phyloP scores from a whole-genome alignment of 2,329 filamentous ascomycete genomes.

The Gnomoniopsis smithogilvyi region DNA sequence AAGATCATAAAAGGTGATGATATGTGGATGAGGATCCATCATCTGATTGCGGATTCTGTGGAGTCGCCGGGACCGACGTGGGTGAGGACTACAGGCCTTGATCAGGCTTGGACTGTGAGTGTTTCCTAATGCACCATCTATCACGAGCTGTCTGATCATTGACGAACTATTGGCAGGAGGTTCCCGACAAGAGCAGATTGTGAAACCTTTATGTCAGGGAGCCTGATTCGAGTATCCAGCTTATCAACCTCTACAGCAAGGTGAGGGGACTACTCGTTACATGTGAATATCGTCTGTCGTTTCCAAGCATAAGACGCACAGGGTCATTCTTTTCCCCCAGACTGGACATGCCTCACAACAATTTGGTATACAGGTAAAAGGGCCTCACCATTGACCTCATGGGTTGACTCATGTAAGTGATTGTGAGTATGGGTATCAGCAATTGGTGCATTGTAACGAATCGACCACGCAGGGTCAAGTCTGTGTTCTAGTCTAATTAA shows the following conservation, averaged over 20 bases:
- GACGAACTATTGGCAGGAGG: background rate
- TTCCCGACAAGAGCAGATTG: slow-evolving; percentile 1
- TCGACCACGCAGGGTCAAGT: slow-evolving; percentile 1
- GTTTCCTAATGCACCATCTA: too few species aligned
- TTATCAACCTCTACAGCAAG: background rate
- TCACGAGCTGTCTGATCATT: background rate
- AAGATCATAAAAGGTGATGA: slow-evolving; percentile 51
- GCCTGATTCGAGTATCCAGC: background rate
- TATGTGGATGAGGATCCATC: slow-evolving; percentile 58
- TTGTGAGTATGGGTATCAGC: slow-evolving; percentile 2
- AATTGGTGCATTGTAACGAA: slow-evolving; percentile 10
- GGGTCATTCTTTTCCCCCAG: too few species aligned
- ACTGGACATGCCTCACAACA: too few species aligned
- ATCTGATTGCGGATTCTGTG: slow-evolving; percentile 61
- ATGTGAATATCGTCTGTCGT: too few species aligned
- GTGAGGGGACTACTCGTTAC: too few species aligned
- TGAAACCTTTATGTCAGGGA: background rate
- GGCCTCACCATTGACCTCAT: too few species aligned
- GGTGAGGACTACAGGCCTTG: slow-evolving; percentile 61
- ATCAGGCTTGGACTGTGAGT: slow-evolving; percentile 59
- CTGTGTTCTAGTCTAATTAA: slow-evolving; percentile 35
- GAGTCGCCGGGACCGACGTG: slow-evolving; percentile 52
- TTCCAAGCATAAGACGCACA: too few species aligned
- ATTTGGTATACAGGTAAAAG: too few species aligned
- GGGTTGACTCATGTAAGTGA: background rate